Evolutionary conservation across 2,329 filamentous ascomycete genomes (phyloP).

Genomic region (Dichotomopilus funicola): DNA sequence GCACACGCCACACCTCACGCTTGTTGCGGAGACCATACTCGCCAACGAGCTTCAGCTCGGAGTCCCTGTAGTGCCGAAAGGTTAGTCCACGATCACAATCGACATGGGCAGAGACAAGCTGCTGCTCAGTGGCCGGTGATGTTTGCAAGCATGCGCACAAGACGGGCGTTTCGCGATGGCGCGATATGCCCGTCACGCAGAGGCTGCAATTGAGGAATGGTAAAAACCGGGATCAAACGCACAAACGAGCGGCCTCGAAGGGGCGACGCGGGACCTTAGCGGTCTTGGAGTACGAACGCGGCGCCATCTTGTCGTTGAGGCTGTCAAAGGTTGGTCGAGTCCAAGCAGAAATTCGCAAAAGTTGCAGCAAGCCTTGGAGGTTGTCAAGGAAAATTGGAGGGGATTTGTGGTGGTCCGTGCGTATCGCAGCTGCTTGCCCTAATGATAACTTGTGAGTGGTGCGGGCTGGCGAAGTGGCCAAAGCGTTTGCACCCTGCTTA

Average conservation of each 20-base stretch:
- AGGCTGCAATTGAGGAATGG: conserved; percentile 46
- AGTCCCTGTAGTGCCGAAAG: conserved; percentile 66
- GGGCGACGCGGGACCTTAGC: conserved; percentile 93
- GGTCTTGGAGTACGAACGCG: conserved; percentile 92
- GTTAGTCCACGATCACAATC: conserved; percentile 71
- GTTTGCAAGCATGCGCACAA: conserved; percentile 20
- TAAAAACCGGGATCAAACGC: conserved; percentile 42
- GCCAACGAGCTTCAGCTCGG: conserved; percentile 98
- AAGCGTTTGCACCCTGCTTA: conserved; percentile 18
- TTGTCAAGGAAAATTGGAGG: conserved; percentile 20
- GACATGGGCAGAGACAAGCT: conserved; percentile 98
- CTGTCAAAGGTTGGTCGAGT: conserved; percentile 23
- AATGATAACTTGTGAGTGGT: conserved; percentile 11
- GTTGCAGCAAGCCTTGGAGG: neutral
- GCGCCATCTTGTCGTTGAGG: conserved; percentile 36
- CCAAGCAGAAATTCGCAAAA: conserved; percentile 17
- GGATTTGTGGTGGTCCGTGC: conserved; percentile 26
- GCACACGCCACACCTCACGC: conserved; percentile 99
- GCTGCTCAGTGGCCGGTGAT: conserved; percentile 89
- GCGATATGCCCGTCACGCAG: conserved; percentile 69
- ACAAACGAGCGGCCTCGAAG: conserved; percentile 99
- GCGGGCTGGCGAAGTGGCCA: neutral
- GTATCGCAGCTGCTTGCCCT: conserved; percentile 20
- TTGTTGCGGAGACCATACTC: conserved; percentile 99
- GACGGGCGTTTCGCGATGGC: neutral